Base-by-base conservation (phyloP, 2,329 filamentous ascomycete species). In the Claviceps humidiphila region DNA sequence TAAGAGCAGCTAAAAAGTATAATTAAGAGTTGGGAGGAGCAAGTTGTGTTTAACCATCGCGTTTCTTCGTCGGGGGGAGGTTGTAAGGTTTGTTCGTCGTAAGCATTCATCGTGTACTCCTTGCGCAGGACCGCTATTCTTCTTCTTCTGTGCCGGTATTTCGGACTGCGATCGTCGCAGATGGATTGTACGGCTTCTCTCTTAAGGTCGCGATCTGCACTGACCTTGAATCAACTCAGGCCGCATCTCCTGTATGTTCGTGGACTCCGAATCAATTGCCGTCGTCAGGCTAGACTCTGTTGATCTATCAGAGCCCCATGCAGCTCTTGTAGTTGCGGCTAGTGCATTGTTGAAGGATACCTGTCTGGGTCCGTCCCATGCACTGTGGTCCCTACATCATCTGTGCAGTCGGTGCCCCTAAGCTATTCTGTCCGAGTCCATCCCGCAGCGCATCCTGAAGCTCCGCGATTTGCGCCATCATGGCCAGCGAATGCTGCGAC, bases 391-490 rank as follows among this genome's bases (percentile, higher is more conserved):
- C 56, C 57, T 64, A 72, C 44, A 70, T 66, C 68, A 71, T 71
- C 60, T 70, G 64, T 37, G 68, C 69, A 39, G 68, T 70, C 9
- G 70, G 68, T 24, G 68, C 68, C 42, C 63, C 66, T 39, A 68
- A 51, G 14, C 52, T 56, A 39, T 66, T 61, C 26, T 62, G 60
- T 43, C 58, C 55, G 5, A 71, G 58, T 22, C 64, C 63, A 40
- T 67, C 64, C 9, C 68, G 63, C 41, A 74, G 59, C 4, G 70
- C 64, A 17, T 71, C 69, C 57, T 74, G 71, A 13, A 76, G 65
- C 53, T 73, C 66, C 1, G 67, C 64, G 24, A 77, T 72, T 57
- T 76, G 73, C 43, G 70, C 65, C 68, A 76, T 71, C 71, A 77
- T 74, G 34, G 68, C 64, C 13, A 70, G 60, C 4, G 68, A 71